Conservation (phyloP, 768 basidiomycete species). For the Amanita phalloides region DNA sequence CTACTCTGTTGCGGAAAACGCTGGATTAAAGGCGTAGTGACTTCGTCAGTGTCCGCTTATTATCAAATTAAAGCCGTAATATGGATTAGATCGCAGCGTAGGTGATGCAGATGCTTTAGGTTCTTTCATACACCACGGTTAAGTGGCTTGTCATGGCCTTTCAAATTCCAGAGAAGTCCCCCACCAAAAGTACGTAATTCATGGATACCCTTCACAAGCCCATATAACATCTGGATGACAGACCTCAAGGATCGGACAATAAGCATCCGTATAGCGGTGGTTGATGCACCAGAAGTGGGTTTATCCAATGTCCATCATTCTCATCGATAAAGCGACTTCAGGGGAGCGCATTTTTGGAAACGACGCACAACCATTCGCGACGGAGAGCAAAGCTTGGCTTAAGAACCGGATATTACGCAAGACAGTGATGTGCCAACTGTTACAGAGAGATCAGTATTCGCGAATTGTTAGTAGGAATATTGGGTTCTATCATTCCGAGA, state of each 20-base stretch:
- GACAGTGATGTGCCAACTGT: conserved; percentile 58
- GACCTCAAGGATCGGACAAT: conserved; percentile 76
- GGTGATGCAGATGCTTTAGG: conserved; percentile 75
- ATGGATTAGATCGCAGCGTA: conserved; percentile 34
- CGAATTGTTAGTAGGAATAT: conserved; percentile 50
- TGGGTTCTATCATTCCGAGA: not conserved
- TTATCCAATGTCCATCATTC: not conserved
- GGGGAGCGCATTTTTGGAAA: conserved; percentile 76
- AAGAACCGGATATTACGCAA: conserved; percentile 43
- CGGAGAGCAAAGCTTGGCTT: conserved; percentile 72
- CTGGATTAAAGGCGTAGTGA: conserved; percentile 48
- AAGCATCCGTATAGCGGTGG: conserved; percentile 80
- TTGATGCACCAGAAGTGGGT: conserved; percentile 85
- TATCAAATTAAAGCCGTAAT: not conserved
- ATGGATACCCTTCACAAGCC: not conserved
- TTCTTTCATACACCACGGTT: too few relatives aligned
- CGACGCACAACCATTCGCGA: conserved; percentile 62
- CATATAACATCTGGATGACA: conserved; percentile 15
- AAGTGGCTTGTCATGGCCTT: too few relatives aligned
- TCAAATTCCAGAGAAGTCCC: too few relatives aligned
- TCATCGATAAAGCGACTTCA: conserved; percentile 15
- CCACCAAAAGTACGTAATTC: too few relatives aligned
- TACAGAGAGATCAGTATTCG: conserved; percentile 73
- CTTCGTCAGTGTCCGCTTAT: conserved; percentile 37
- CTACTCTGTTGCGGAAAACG: conserved; percentile 30